phyloP scores from a whole-genome alignment of 2,329 filamentous ascomycete genomes.

The Bipolaris victoriae region DNA sequence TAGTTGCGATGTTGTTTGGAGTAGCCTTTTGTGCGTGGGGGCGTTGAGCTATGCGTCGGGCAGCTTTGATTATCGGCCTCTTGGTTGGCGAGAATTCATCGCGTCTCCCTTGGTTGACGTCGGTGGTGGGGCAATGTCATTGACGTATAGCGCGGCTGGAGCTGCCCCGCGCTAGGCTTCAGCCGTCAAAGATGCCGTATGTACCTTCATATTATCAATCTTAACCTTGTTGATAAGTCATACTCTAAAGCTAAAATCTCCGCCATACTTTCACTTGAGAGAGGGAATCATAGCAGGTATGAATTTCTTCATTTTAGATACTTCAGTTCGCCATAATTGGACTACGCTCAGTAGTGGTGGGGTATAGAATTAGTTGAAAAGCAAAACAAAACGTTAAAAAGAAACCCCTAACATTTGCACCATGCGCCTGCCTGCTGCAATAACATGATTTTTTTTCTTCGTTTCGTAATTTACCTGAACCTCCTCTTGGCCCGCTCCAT shows the following conservation, averaged over 20 bases:
- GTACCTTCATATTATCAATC: no score
- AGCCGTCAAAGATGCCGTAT: neutral
- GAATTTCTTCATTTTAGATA: conserved; percentile 3
- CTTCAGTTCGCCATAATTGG: conserved; percentile 6
- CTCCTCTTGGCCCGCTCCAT: neutral
- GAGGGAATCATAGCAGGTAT: neutral
- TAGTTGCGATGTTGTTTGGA: neutral
- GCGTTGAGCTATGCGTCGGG: neutral
- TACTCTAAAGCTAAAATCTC: neutral
- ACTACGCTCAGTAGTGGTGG: conserved; percentile 29
- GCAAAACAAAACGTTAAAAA: conserved; percentile 18
- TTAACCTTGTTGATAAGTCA: no score
- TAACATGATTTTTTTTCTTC: neutral
- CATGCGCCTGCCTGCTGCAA: conserved; percentile 1
- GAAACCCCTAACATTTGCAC: neutral
- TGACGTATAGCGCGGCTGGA: conserved; percentile 15
- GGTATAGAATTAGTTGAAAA: conserved; percentile 45
- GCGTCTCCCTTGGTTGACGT: conserved; percentile 14
- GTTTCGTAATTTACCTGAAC: neutral
- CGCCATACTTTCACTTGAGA: no score
- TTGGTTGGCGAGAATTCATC: conserved; percentile 3
- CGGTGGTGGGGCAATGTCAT: conserved; percentile 21
- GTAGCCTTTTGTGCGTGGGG: neutral
- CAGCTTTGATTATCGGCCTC: neutral
- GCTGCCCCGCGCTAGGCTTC: conserved; percentile 28